Conservation (phyloP, 83 land plant species). For the Picea engelmannii region DNA sequence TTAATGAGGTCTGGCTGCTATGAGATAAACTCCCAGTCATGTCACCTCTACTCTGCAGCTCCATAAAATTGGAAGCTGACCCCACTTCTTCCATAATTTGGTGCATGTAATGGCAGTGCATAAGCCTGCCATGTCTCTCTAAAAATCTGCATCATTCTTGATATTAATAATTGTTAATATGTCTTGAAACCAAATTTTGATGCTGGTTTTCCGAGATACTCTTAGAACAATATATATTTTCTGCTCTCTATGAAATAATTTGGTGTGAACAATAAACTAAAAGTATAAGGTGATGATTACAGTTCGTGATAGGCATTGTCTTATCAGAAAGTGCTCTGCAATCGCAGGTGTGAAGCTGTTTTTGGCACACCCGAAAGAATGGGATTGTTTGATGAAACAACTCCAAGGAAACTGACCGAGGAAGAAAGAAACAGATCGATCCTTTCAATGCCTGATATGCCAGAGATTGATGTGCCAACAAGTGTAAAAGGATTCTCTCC, state of each 20-base stretch:
- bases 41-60: too few species aligned
- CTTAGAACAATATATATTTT: not conserved
- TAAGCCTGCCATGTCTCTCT: too few species aligned
- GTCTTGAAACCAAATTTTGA: not conserved
- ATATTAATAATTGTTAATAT: not conserved
- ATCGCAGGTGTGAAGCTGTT: constrained; percentile 14
- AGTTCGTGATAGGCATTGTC: not conserved
- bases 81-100: too few species aligned
- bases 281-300: not conserved
- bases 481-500: not conserved
- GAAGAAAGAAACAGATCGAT: not conserved
- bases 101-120: too few species aligned
- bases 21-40: too few species aligned
- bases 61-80: too few species aligned
- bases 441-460: not conserved
- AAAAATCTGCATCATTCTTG: not conserved
- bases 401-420: not conserved
- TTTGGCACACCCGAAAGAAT: constrained; percentile 3
- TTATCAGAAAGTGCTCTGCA: not conserved
- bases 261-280: not conserved
- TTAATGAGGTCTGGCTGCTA: too few species aligned
- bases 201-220: not conserved
- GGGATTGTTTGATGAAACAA: not conserved
- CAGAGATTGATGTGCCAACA: not conserved
- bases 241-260: constrained; percentile 1